Conservation (phyloP, 225 moss, liverwort and hornwort genomes). For the Pseudisothecium myosuroides region DNA sequence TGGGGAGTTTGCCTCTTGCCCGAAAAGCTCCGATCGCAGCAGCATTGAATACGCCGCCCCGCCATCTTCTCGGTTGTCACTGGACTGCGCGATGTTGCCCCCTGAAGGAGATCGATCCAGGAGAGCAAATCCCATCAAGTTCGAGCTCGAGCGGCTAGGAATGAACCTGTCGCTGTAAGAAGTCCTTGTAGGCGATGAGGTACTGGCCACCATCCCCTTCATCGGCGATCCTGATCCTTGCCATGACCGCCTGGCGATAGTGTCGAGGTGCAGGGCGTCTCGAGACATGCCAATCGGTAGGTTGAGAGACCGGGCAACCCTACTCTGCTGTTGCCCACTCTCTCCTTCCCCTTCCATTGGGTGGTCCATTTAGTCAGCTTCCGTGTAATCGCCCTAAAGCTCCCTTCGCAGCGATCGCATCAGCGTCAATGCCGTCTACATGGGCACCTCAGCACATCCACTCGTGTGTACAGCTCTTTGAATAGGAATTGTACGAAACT, state of each 20-base stretch:
- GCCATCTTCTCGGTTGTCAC: conserved; percentile 71
- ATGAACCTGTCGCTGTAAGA: conserved; percentile 94
- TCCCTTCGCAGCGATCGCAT: neutral
- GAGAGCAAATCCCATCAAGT: conserved; percentile 64
- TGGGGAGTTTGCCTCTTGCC: conserved; percentile 70
- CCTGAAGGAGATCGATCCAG: conserved; percentile 77
- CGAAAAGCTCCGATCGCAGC: conserved; percentile 76
- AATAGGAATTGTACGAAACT: neutral
- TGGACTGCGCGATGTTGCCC: conserved; percentile 50
- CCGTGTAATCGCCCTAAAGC: neutral
- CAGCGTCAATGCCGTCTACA: neutral
- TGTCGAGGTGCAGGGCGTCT: conserved; percentile 61
- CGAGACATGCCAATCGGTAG: conserved; percentile 65
- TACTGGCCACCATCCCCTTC: conserved; percentile 35
- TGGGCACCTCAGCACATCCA: neutral
- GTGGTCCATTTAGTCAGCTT: conserved; percentile 5
- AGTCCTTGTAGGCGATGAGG: conserved; percentile 62
- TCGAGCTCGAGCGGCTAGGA: conserved; percentile 88
- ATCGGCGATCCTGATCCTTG: conserved; percentile 52
- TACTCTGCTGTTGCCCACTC: conserved; percentile 26
- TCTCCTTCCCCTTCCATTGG: conserved; percentile 29
- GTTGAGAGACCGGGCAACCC: conserved; percentile 46
- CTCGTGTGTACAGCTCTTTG: neutral
- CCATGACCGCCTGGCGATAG: conserved; percentile 49
- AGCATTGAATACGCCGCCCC: conserved; percentile 78